A percentile compares a stretch with the other conserved stretches of the same genome.
These are phyloP conservation scores for Metarhizium robertsii DNA, from an alignment of 2,329 filamentous ascomycete genomes.

Conservation along the genomic window DNA sequence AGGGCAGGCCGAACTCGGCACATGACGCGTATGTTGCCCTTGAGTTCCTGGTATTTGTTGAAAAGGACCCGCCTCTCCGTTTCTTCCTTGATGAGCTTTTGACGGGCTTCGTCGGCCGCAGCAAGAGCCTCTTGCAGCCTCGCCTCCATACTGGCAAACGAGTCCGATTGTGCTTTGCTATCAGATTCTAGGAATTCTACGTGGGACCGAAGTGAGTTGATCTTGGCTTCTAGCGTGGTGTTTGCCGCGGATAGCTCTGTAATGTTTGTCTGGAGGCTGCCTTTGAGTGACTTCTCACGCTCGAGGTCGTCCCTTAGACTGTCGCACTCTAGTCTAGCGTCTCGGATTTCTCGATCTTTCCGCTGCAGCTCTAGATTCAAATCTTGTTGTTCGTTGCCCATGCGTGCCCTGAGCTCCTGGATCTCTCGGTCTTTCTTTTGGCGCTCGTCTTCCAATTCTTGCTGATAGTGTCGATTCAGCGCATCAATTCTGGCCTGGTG, in stretches of 20 bases:
- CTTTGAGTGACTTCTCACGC: conserved; percentile 55
- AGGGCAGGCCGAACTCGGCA: conserved; percentile 80
- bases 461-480: conserved; percentile 51
- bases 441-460: conserved; percentile 58
- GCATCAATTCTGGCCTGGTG: conserved; percentile 62
- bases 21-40: conserved; percentile 97
- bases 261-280: conserved; percentile 40
- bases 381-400: conserved; percentile 42
- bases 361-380: conserved; percentile 36
- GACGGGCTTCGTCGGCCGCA: conserved; percentile 58
- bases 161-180: conserved; percentile 78
- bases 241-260: conserved; percentile 52
- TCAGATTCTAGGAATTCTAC: conserved; percentile 86
- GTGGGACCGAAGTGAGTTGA: conserved; percentile 67
- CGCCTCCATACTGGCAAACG: conserved; percentile 73
- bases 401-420: conserved; percentile 48
- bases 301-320: conserved; percentile 41
- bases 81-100: conserved; percentile 85
- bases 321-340: conserved; percentile 34
- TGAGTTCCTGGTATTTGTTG: conserved; percentile 95
- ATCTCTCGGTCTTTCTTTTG: conserved; percentile 50
- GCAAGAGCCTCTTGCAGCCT: conserved; percentile 69
- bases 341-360: conserved; percentile 46
- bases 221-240: conserved; percentile 62
- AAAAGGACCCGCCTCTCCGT: conserved; percentile 84